Base-by-base conservation (phyloP, 176 grass and related monocot species). In the Microstegium vimineum region DNA sequence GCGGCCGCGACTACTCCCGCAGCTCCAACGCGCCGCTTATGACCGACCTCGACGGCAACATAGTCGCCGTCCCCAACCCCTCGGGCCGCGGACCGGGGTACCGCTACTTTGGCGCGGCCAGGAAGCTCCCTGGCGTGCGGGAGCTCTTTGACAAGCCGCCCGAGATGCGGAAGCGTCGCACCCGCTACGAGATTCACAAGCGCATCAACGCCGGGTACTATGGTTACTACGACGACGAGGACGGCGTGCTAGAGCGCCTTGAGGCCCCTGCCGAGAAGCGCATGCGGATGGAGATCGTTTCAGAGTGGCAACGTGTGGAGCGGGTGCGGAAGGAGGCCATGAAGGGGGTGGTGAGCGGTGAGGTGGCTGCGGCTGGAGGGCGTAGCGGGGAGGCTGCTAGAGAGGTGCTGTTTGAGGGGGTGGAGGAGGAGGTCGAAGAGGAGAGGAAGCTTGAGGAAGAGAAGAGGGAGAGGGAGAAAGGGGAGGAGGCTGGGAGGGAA, bases 341-440 rank as follows among this genome's bases (percentile, higher is more conserved):
- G 90, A 98, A 93, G 89, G 68, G 42, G 13, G 95, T 98, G 14
- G 69, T 91, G 84, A 94, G 95, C 30, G 95, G 95, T 0, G 90
- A 94, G 82, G 88, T 98, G 66, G 95, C 84, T 22, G 59, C 64
- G 6, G 72, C 90, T 5, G 93, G 91, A 60, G 89, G 84, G 46
- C 75, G 63, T 8, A 46, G 54, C 6, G 79, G 52, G 35, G 90
- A 87, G 4, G 81, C 88, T 56, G 81, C 84, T 35, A 75, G 46
- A 31, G 88, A 90, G 76, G 90, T 97, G 62, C 83, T 98, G 74
- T 91, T 98, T n/a, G 92, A 98, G 67, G 95, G 87, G 71, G 92
- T 91, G n/a, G 95, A 98, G 84, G 95, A 98, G 74, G 95, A 91
- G 30, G 95, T n/a, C n/a, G n/a, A n/a, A n/a, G n/a, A n/a, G n/a